Percentiles rank a stretch among this genome's conserved stretches.
Conservation (phyloP, 768 basidiomycete species). For the Trichaptum fuscoviolaceum region DNA sequence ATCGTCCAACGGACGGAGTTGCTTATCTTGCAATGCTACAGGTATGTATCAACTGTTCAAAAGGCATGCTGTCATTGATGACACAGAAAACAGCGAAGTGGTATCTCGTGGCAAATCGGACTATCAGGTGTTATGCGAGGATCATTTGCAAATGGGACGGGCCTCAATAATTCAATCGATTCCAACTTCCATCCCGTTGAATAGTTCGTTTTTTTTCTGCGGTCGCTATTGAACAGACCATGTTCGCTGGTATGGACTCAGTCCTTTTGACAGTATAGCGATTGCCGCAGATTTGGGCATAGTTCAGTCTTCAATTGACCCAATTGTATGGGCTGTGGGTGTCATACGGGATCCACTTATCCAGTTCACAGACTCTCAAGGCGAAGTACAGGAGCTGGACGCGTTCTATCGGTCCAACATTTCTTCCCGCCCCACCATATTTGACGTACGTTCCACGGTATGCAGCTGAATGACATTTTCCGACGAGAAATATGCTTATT, state of each 20-base stretch:
- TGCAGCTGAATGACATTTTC: slow-evolving; percentile 22
- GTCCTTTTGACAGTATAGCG: slow-evolving; percentile 18
- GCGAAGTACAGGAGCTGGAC: slow-evolving; percentile 10
- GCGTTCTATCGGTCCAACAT: slow-evolving; percentile 17
- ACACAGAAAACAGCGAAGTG: too few relatives aligned
- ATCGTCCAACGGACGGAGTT: background rate
- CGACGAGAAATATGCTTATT: too few relatives aligned
- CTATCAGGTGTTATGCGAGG: too few relatives aligned
- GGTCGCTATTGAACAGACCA: too few relatives aligned
- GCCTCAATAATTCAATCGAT: too few relatives aligned
- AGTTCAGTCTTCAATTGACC: slow-evolving; percentile 13
- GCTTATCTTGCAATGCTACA: background rate
- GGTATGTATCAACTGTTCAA: too few relatives aligned
- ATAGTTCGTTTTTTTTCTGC: too few relatives aligned
- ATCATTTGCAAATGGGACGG: too few relatives aligned
- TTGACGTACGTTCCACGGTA: slow-evolving; percentile 13
- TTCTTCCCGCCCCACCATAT: background rate
- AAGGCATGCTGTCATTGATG: too few relatives aligned
- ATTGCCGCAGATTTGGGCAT: slow-evolving; percentile 23
- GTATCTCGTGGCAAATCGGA: too few relatives aligned
- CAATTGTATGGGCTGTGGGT: slow-evolving; percentile 25
- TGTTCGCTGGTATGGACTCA: too few relatives aligned
- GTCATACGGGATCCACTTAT: slow-evolving; percentile 22
- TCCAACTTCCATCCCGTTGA: too few relatives aligned
- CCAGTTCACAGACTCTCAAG: slow-evolving; percentile 15